These are phyloP conservation scores for Ciborinia camelliae DNA, from an alignment of 2,329 filamentous ascomycete species.

Conservation along the genomic window DNA sequence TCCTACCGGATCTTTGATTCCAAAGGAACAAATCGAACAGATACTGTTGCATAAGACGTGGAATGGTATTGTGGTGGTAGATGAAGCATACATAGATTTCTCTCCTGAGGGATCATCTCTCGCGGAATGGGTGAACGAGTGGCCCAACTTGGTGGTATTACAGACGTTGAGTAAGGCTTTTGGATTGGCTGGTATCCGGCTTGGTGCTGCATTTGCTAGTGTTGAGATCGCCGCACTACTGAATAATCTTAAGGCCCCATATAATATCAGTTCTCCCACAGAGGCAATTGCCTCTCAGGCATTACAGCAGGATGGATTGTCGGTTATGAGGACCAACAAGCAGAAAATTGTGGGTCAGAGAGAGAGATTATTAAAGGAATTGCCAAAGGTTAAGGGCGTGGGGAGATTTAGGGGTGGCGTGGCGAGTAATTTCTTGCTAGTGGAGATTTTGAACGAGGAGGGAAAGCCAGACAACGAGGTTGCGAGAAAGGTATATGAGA, in stretches of 20 bases:
- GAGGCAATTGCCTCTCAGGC: constrained; percentile 75
- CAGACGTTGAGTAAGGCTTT: constrained; percentile 99
- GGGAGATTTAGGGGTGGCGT: constrained; percentile 77
- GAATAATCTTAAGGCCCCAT: constrained; percentile 92
- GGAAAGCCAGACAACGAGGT: constrained; percentile 75
- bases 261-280: constrained; percentile 89
- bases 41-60: constrained; percentile 84
- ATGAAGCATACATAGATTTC: constrained; percentile 97
- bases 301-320: constrained; percentile 63
- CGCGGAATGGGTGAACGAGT: constrained; percentile 87
- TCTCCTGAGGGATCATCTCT: constrained; percentile 74
- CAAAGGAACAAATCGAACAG: constrained; percentile 68
- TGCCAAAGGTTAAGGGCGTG: constrained; percentile 73
- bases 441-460: constrained; percentile 73
- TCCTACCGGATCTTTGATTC: constrained; percentile 77
- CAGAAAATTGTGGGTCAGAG: constrained; percentile 72
- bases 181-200: constrained; percentile 86
- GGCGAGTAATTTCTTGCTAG: constrained; percentile 85
- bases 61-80: constrained; percentile 91
- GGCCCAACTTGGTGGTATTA: constrained; percentile 95
- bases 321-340: constrained; percentile 68
- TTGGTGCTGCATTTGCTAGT: constrained; percentile 81
- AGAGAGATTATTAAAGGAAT: constrained; percentile 67
- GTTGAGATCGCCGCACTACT: constrained; percentile 72
- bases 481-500: constrained; percentile 78